Conservation (phyloP, 2,329 filamentous ascomycete genomes). For the Coniochaeta hoffmannii region DNA sequence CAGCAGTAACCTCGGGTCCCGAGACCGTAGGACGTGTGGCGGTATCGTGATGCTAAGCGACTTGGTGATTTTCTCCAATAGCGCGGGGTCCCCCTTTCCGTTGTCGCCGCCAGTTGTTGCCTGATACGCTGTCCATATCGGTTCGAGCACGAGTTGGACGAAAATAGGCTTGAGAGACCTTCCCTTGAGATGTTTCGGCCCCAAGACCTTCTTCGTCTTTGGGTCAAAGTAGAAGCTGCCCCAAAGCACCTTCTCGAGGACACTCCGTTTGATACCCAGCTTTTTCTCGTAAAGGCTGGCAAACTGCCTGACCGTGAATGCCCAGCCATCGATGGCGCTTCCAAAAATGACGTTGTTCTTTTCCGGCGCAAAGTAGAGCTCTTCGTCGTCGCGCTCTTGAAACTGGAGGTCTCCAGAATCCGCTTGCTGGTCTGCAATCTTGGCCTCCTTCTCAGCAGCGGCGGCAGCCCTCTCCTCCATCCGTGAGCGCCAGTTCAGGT, state of each 20-base stretch:
- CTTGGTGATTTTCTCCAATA: conserved; percentile 93
- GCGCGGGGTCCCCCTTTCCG: conserved; percentile 71
- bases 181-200: conserved; percentile 87
- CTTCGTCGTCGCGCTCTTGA: conserved; percentile 89
- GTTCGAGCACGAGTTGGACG: conserved; percentile 90
- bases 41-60: conserved; percentile 78
- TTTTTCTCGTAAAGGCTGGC: conserved; percentile 93
- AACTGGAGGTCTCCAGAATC: conserved; percentile 60
- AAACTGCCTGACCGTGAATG: conserved; percentile 93
- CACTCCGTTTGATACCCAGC: conserved; percentile 80
- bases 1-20: conserved; percentile 76
- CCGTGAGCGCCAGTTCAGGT: conserved; percentile 88
- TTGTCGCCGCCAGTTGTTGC: conserved; percentile 78
- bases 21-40: conserved; percentile 74
- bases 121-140: conserved; percentile 92
- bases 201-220: conserved; percentile 90
- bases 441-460: conserved; percentile 52
- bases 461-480: conserved; percentile 81
- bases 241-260: conserved; percentile 93
- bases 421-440: conserved; percentile 39
- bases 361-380: conserved; percentile 95
- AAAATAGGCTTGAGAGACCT: conserved; percentile 92
- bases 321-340: conserved; percentile 98
- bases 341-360: conserved; percentile 99
- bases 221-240: conserved; percentile 94